phyloP scores from a whole-genome alignment of 768 basidiomycete species.

The Leccinellum rugosiceps region DNA sequence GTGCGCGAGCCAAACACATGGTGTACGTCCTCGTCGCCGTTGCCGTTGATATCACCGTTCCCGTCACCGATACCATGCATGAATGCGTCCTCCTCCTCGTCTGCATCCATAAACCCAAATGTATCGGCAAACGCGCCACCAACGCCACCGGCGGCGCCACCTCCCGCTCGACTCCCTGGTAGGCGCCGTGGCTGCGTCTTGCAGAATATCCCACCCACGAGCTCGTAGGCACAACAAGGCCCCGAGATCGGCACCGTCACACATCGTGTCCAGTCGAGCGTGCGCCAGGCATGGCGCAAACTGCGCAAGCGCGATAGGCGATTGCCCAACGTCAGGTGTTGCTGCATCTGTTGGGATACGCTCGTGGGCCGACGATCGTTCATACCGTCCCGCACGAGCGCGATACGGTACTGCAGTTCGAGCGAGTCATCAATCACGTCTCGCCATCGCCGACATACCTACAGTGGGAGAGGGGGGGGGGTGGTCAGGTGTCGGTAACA shows the following conservation, averaged over 20 bases:
- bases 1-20: slow-evolving; percentile 22
- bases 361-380: slow-evolving; percentile 1
- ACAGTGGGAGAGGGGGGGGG: background rate
- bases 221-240: slow-evolving; percentile 51
- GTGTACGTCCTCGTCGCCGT: background rate
- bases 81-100: background rate
- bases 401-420: slow-evolving; percentile 38
- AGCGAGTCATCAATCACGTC: slow-evolving; percentile 24
- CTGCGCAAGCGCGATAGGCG: slow-evolving; percentile 34
- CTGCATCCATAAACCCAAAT: background rate
- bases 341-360: background rate
- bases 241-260: slow-evolving; percentile 32
- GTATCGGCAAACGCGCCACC: background rate
- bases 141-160: background rate
- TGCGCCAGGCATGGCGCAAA: slow-evolving; percentile 36
- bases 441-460: slow-evolving; percentile 24
- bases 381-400: slow-evolving; percentile 40
- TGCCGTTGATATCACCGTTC: background rate
- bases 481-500: background rate
- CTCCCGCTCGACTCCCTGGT: background rate
- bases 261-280: slow-evolving; percentile 26
- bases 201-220: slow-evolving; percentile 58
- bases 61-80: background rate
- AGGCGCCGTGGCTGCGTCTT: slow-evolving; percentile 30
- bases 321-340: slow-evolving; percentile 9